Evolutionary conservation across 345 rosid genomes (phyloP).

Genomic region (Physaria fendleri): DNA sequence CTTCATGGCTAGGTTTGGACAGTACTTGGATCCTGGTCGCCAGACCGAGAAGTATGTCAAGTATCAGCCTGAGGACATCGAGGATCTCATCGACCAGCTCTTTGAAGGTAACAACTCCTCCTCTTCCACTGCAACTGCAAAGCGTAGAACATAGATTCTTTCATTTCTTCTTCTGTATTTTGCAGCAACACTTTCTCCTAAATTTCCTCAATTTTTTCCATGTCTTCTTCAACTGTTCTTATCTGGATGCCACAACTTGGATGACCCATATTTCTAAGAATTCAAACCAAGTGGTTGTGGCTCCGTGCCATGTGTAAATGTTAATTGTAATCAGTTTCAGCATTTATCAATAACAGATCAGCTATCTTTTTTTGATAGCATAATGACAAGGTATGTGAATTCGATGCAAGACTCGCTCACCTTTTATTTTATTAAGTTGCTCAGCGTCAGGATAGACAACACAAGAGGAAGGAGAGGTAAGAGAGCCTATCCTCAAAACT

Average conservation of each 20-base stretch:
- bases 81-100: slow-evolving; percentile 65
- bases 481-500: slow-evolving; percentile 2
- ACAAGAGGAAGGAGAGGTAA: slow-evolving; percentile 6
- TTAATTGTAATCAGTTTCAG: slow-evolving; percentile 16
- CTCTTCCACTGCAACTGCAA: slow-evolving; percentile 23
- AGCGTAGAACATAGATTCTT: slow-evolving; percentile 40
- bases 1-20: slow-evolving; percentile 66
- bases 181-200: slow-evolving; percentile 14
- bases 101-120: slow-evolving; percentile 61
- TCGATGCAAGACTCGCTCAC: slow-evolving; percentile 13
- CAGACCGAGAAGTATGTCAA: slow-evolving; percentile 85
- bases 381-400: slow-evolving; percentile 6
- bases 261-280: slow-evolving; percentile 3
- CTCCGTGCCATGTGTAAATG: slow-evolving; percentile 31
- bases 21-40: slow-evolving; percentile 67
- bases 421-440: slow-evolving; percentile 14
- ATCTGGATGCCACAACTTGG: slow-evolving; percentile 22
- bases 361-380: slow-evolving; percentile 7
- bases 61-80: slow-evolving; percentile 84
- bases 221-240: slow-evolving; percentile 22
- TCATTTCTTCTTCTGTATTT: slow-evolving; percentile 8
- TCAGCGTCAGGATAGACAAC: slow-evolving; percentile 1
- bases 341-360: slow-evolving; percentile 3
- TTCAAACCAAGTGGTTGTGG: slow-evolving; percentile 22
- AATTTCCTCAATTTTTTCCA: neutral